Percentiles rank a stretch among this genome's conserved stretches.
These are phyloP conservation scores for Novymonas esmeraldas DNA, from an alignment of 208 protist genomes.

Conservation along the genomic window DNA sequence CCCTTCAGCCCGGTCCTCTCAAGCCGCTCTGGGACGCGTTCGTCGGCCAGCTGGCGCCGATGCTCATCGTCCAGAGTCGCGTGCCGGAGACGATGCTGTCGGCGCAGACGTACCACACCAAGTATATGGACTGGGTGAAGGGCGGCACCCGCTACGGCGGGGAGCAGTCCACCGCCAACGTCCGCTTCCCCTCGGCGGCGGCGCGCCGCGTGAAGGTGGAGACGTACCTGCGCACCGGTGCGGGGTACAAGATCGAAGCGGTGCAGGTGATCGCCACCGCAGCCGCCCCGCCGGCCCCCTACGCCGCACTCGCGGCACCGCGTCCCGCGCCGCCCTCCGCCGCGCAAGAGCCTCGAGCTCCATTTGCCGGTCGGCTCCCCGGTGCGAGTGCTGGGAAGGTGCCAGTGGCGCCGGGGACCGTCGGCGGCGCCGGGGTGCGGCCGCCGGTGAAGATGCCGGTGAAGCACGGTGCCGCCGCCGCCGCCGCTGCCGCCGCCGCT, in stretches of 20 bases:
- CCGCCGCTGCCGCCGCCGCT: conserved; percentile 9
- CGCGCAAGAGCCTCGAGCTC: conserved; percentile 5
- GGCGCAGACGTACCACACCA: conserved; percentile 76
- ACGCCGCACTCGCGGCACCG: conserved; percentile 5
- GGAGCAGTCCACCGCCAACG: conserved; percentile 63
- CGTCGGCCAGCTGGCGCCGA: conserved; percentile 57
- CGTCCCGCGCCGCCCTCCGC: neutral
- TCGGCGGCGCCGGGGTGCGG: conserved; percentile 8
- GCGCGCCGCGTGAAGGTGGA: conserved; percentile 82
- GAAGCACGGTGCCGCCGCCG: conserved; percentile 23
- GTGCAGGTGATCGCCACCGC: conserved; percentile 38
- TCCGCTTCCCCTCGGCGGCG: conserved; percentile 80
- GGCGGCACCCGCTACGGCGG: conserved; percentile 85
- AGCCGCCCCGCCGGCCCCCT: conserved; percentile 3
- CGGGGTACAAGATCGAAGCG: conserved; percentile 58
- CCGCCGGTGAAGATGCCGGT: conserved; percentile 36
- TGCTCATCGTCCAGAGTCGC: conserved; percentile 71
- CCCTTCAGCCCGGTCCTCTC: conserved; percentile 44
- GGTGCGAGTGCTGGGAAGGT: conserved; percentile 18
- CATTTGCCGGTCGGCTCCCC: conserved; percentile 29
- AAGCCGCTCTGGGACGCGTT: conserved; percentile 70
- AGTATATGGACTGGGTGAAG: conserved; percentile 90
- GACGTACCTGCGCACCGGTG: conserved; percentile 63
- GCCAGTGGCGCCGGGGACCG: conserved; percentile 23
- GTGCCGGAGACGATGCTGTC: conserved; percentile 58